A percentile compares a stretch with the other conserved stretches of the same genome.
Conservation (phyloP, 1,139 yeast species). For the Pichia inconspicua region DNA sequence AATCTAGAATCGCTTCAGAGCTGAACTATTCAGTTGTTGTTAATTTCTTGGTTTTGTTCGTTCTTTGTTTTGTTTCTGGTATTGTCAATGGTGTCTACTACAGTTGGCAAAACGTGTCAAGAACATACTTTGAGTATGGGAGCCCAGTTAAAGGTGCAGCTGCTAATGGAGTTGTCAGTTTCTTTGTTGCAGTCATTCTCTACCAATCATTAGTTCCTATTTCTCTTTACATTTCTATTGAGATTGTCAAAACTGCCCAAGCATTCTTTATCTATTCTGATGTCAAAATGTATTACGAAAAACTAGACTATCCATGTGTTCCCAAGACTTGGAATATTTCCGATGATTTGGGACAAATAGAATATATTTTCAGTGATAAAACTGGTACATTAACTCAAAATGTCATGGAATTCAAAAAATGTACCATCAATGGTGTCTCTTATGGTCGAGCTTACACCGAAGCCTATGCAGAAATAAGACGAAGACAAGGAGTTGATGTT, state of each 20-base stretch:
- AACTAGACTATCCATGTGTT: slow-evolving; percentile 85
- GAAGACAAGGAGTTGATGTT: slow-evolving; percentile 77
- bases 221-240: slow-evolving; percentile 88
- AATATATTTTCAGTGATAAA: slow-evolving; percentile 90
- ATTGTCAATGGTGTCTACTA: slow-evolving; percentile 76
- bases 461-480: slow-evolving; percentile 87
- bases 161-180: slow-evolving; percentile 73
- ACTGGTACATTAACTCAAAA: slow-evolving; percentile 96
- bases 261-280: slow-evolving; percentile 92
- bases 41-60: slow-evolving; percentile 67
- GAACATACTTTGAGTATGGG: slow-evolving; percentile 66
- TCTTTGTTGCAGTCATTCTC: slow-evolving; percentile 82
- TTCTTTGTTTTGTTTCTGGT: slow-evolving; percentile 78
- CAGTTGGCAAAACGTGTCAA: slow-evolving; percentile 42
- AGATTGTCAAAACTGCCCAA: slow-evolving; percentile 88
- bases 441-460: slow-evolving; percentile 96
- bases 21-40: slow-evolving; percentile 73
- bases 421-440: slow-evolving; percentile 78
- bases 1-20: slow-evolving; percentile 74
- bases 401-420: slow-evolving; percentile 93
- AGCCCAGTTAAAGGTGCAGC: slow-evolving; percentile 59
- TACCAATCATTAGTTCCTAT: slow-evolving; percentile 92
- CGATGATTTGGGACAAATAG: slow-evolving; percentile 95
- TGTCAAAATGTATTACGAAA: slow-evolving; percentile 74
- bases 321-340: slow-evolving; percentile 97